Conservation (phyloP, 2,329 filamentous ascomycete species). For the Xylaria hypoxylon region DNA sequence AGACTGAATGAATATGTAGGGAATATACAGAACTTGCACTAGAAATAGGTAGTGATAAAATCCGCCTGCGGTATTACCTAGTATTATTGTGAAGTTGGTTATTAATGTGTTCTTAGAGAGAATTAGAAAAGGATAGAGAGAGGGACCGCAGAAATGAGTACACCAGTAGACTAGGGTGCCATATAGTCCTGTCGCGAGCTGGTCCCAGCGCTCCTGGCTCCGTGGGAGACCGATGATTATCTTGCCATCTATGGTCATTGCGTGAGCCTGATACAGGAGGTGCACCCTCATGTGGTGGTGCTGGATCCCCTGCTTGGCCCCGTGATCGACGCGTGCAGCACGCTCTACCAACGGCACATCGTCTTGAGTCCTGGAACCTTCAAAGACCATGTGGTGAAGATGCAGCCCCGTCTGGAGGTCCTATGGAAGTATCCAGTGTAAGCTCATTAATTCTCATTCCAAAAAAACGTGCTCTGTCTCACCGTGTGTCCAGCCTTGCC, state of each 20-base stretch:
- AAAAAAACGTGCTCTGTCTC: no score
- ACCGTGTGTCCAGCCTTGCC: no score
- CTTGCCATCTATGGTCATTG: neutral
- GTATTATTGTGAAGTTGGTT: no score
- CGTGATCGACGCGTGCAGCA: neutral
- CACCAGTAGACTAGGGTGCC: no score
- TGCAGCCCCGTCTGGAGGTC: neutral
- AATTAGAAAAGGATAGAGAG: no score
- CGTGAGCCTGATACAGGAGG: neutral
- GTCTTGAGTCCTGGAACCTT: slow-evolving; percentile 4
- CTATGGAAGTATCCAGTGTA: slow-evolving; percentile 2
- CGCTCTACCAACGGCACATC: neutral
- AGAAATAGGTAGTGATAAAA: no score
- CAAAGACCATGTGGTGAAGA: neutral
- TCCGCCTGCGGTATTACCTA: no score
- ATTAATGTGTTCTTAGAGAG: no score
- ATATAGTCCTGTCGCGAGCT: slow-evolving; percentile 2
- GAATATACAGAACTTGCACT: no score
- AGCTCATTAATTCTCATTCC: no score
- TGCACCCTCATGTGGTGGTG: neutral
- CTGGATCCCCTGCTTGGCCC: neutral
- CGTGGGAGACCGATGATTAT: neutral
- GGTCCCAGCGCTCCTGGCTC: neutral
- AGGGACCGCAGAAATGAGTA: no score
- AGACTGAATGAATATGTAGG: no score